phyloP scores from a whole-genome alignment of 2,329 filamentous ascomycete genomes.

The Chaetomiaceae sp. region DNA sequence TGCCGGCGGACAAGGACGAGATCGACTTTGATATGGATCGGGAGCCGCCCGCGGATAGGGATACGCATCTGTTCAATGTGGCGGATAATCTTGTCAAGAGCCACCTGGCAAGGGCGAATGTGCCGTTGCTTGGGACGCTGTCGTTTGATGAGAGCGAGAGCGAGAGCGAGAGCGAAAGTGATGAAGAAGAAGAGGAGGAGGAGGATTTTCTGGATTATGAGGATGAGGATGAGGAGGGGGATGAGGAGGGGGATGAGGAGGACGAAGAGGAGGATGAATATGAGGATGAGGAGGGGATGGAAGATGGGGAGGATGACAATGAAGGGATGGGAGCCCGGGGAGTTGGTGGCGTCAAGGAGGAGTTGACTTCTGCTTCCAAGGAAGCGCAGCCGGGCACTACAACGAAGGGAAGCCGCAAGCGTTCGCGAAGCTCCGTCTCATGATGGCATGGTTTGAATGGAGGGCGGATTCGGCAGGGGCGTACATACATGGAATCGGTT shows the following conservation, averaged over 20 bases:
- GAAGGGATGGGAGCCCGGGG: slow-evolving; percentile 7
- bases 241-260: slow-evolving; percentile 12
- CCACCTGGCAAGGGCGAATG: slow-evolving; percentile 43
- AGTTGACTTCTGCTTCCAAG: slow-evolving; percentile 12
- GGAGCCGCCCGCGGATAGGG: slow-evolving; percentile 38
- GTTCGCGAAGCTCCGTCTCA: slow-evolving; percentile 13
- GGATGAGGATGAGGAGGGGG: slow-evolving; percentile 12
- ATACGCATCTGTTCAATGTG: slow-evolving; percentile 41
- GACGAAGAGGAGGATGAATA: slow-evolving; percentile 29
- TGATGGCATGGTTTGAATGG: slow-evolving; percentile 3
- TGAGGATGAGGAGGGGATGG: slow-evolving; percentile 24
- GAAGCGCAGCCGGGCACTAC: slow-evolving; percentile 14
- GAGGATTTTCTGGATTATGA: slow-evolving; percentile 29
- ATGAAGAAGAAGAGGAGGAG: slow-evolving; percentile 28
- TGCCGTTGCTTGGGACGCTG: slow-evolving; percentile 43
- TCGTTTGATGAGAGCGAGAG: slow-evolving; percentile 41
- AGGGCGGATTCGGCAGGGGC: too few species aligned
- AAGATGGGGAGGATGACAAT: slow-evolving; percentile 21
- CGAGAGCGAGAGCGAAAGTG: slow-evolving; percentile 39
- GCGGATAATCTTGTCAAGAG: slow-evolving; percentile 47
- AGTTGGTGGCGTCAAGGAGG: slow-evolving; percentile 4
- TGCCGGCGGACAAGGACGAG: slow-evolving; percentile 36
- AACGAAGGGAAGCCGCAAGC: slow-evolving; percentile 9
- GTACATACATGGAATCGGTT: too few species aligned
- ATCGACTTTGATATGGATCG: slow-evolving; percentile 39